Evolutionary conservation across 73 alveolate species (phyloP), one percentile per base, ranked within the genome.

Genomic region (Urostyla sp.): DNA sequence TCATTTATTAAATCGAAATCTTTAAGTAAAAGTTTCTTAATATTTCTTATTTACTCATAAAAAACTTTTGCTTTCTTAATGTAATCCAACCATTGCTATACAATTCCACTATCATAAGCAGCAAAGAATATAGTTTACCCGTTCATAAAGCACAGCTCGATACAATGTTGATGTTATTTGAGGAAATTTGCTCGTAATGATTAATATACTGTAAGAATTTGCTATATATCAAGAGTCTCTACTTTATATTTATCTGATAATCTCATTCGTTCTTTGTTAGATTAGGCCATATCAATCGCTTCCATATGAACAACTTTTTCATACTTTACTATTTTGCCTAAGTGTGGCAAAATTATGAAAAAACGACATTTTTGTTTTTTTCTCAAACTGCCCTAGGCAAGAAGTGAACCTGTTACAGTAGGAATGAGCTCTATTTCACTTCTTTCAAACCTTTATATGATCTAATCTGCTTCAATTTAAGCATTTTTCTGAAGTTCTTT

Each of bases 241-340:
- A 59, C 24, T 35, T 59, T 59, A 20, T 59, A 59, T 21, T 59
- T 59, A 31, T 27, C 37, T 16, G 30, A 11, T 13, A 24, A 3
- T 59, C 37, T 59, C n/a, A n/a, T n/a, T n/a, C n/a, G n/a, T 34
- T 30, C 52, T 6, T 34, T 31, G 6, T 31, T n/a, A 10, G 23
- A 3, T 6, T 34, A 4, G 4, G 15, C 53, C 10, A 35, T 59
- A 11, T 35, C 4, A 2, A 32, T 3, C 37, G 32, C 37, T 3
- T 59, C 76, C 32, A 11, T 35, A 36, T 59, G 76, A 3, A 35
- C 76, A 28, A 35, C 37, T 55, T 59, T 59, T 20, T 59, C 76
- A 59, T 35, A 59, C 20, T 59, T 59, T 3, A 59, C 6, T 8
- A 59, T 13, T 13, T 59, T 5, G 6, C 76, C 76, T 27, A 11